Conservation (phyloP, 768 basidiomycete genomes). For the Calvatia gigantea region DNA sequence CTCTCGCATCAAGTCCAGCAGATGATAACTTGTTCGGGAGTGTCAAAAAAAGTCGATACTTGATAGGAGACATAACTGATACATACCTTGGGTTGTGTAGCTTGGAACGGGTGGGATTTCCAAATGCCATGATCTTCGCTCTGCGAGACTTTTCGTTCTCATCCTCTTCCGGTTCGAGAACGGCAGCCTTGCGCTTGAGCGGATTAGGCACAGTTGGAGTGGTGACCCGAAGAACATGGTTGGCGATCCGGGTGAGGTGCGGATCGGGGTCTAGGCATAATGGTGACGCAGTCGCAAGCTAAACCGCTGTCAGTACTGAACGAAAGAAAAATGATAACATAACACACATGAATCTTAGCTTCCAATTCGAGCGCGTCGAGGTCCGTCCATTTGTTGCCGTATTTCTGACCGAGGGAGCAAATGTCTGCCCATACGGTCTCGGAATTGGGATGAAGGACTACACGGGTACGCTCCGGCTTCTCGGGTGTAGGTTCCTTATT, state of each 20-base stretch:
- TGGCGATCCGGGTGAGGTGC: slow-evolving; percentile 71
- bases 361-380: slow-evolving; percentile 70
- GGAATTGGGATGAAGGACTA: slow-evolving; percentile 72
- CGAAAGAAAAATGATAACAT: slow-evolving; percentile 6
- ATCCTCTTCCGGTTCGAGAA: slow-evolving; percentile 70
- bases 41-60: not conserved
- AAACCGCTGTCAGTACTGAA: slow-evolving; percentile 2
- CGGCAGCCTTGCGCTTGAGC: slow-evolving; percentile 72
- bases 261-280: slow-evolving; percentile 80
- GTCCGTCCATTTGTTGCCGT: slow-evolving; percentile 63
- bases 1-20: slow-evolving; percentile 45
- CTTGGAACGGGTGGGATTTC: slow-evolving; percentile 59
- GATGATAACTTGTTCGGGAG: slow-evolving; percentile 45
- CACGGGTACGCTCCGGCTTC: slow-evolving; percentile 61
- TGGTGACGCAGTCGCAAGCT: slow-evolving; percentile 75
- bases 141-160: slow-evolving; percentile 72
- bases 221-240: slow-evolving; percentile 69
- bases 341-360: slow-evolving; percentile 65
- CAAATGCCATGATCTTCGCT: slow-evolving; percentile 74
- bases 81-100: slow-evolving; percentile 48
- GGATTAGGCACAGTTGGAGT: slow-evolving; percentile 70
- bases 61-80: slow-evolving; percentile 4
- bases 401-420: slow-evolving; percentile 60
- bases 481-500: slow-evolving; percentile 54
- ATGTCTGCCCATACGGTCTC: slow-evolving; percentile 82